These are phyloP conservation scores for Nevesoporus exiguus DNA, from an alignment of 768 basidiomycete genomes.

Conservation along the genomic window DNA sequence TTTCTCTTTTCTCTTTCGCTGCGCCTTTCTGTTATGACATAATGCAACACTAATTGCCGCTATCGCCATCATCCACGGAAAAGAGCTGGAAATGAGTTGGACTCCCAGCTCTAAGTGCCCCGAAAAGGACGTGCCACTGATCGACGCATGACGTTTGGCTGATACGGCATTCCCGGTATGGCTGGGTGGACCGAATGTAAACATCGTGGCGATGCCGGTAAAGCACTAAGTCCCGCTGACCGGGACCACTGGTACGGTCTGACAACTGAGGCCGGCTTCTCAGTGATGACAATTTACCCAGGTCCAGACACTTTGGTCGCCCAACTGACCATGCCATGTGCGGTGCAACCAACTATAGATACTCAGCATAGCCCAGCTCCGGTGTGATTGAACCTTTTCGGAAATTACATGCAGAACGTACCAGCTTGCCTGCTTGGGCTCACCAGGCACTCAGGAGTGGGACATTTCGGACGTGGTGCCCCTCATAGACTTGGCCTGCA, in stretches of 20 bases:
- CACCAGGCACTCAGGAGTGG: neutral
- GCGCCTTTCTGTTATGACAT: slow-evolving; percentile 2
- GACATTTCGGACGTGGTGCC: slow-evolving; percentile 8
- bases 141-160: slow-evolving; percentile 29
- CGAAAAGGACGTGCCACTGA: slow-evolving; percentile 21
- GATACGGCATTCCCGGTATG: slow-evolving; percentile 18
- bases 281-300: slow-evolving; percentile 1
- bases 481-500: neutral
- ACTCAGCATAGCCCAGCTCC: slow-evolving; percentile 29
- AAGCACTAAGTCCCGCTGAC: slow-evolving; percentile 10
- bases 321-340: slow-evolving; percentile 3
- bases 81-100: neutral
- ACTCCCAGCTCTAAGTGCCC: slow-evolving; percentile 8
- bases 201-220: slow-evolving; percentile 27
- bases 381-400: slow-evolving; percentile 30
- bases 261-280: slow-evolving; percentile 21
- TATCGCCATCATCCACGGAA: neutral
- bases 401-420: slow-evolving; percentile 8
- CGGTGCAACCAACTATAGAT: slow-evolving; percentile 16
- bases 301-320: slow-evolving; percentile 10
- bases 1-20: neutral
- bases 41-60: neutral
- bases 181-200: neutral
- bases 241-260: slow-evolving; percentile 12
- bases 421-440: slow-evolving; percentile 8